Base-by-base conservation (phyloP, 257 asterid genomes). In the Ilex aquifolium region DNA sequence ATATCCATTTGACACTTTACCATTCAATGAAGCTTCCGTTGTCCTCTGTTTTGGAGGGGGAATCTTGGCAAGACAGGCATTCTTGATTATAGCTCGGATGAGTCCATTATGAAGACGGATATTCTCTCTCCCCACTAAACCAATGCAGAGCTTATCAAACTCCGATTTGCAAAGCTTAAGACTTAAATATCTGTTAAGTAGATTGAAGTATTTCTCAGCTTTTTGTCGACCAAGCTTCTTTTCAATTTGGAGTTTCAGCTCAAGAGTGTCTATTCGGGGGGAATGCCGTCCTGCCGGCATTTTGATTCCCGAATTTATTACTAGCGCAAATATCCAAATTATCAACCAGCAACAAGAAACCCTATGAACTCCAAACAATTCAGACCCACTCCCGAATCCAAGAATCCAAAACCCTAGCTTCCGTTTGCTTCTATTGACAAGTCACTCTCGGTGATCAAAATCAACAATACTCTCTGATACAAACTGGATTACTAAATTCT, bases 91-190 rank as follows among this genome's bases (percentile, higher is more conserved):
- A 32, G 95, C 76, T 4, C 78, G 87, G 53, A 91, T 73, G 13
- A 91, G 88, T 49, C 67, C 76, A 65, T 91, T 88, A 56, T 91
- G 98, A 59, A 91, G 90, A 57, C 69, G 14, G 57, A 91, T 53
- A 56, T 91, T 88, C 65, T 86, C 98, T 73, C 82, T 77, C 44
- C 98, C 98, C 50, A 91, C 70, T 40, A 76, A 81, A 40, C 66
- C 69, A 61, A 76, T 52, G 76, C 94, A 86, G 61, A 75, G 71
- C 77, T 67, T 79, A 50, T 86, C 81, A 32, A 91, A 86, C 14
- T 86, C 88, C 40, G 60, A 56, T 74, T 88, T 91, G 79, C 72
- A 76, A 7, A 86, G 72, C 81, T 82, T 76, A 58, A 62, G 67
- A 65, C 74, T 60, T 10, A 91, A 66, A 42, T 80, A 83, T 58